Percentiles rank a stretch among this genome's conserved stretches.
Conservation (phyloP, 2,329 filamentous ascomycete genomes). For the Neonectria punicea region DNA sequence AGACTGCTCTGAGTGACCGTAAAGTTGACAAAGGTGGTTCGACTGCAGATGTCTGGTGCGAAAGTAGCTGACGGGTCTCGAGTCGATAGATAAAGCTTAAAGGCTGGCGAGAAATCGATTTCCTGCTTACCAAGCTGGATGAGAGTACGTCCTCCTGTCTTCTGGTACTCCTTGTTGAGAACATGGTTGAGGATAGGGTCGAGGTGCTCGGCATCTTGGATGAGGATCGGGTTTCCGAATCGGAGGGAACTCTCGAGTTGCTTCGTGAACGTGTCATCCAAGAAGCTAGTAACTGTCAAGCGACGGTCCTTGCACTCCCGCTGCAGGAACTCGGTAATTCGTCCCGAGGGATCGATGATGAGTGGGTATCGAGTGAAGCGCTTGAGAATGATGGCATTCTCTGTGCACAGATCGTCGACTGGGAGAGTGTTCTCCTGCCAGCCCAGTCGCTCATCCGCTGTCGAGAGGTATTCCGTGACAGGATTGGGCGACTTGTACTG, state of each 20-base stretch:
- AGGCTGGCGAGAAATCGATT: slow-evolving; percentile 97
- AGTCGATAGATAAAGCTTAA: slow-evolving; percentile 94
- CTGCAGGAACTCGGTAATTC: slow-evolving; percentile 93
- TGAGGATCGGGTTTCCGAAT: slow-evolving; percentile 98
- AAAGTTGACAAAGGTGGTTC: slow-evolving; percentile 99
- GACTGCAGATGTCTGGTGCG: slow-evolving; percentile 95
- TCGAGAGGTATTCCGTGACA: slow-evolving; percentile 95
- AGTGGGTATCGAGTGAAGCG: slow-evolving; percentile 98
- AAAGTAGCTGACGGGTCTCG: slow-evolving; percentile 96
- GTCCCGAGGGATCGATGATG: slow-evolving; percentile 96
- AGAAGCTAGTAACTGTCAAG: slow-evolving; percentile 95
- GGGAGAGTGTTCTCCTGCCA: slow-evolving; percentile 96
- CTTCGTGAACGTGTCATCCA: slow-evolving; percentile 98
- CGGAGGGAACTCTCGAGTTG: slow-evolving; percentile 96
- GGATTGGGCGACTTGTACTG: slow-evolving; percentile 94
- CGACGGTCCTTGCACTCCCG: slow-evolving; percentile 94
- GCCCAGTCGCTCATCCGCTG: slow-evolving; percentile 90
- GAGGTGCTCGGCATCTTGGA: slow-evolving; percentile 96
- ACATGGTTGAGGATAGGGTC: slow-evolving; percentile 98
- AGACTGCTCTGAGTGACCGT: slow-evolving; percentile 99
- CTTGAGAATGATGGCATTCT: slow-evolving; percentile 97
- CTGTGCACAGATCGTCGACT: slow-evolving; percentile 96
- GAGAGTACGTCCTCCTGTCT: slow-evolving; percentile 95
- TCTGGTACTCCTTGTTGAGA: slow-evolving; percentile 99
- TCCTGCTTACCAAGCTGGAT: slow-evolving; percentile 99